Base-by-base conservation (phyloP, 805 yeast species). In the Monosporozyma siamensis region DNA sequence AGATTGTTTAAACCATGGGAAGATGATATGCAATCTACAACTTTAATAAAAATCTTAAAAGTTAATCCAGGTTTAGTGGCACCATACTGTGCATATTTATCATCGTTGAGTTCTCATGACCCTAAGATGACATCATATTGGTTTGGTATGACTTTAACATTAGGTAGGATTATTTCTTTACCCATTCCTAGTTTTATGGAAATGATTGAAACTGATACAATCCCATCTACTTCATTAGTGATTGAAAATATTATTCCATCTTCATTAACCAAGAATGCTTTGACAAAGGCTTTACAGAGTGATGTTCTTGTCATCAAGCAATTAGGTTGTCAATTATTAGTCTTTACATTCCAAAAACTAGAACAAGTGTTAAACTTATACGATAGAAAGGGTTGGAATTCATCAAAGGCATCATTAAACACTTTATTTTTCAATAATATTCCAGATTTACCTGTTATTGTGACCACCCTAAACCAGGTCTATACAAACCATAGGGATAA, bases 111-210 rank as follows among this genome's bases (percentile, higher is more conserved):
- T 15, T 67, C 77, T 15, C 82, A 84, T 55, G 94, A 84, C 47
- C 95, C 97, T 0, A 75, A 80, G 39, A 64, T 82, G 43, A 70
- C 90, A 1, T 79, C 90, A 10, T 86, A 82, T 65, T 89, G 94
- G 88, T 69, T 87, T 38, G 83, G 92, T 6, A 82, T 75, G 61
- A 74, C 86, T 1, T 66, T 80, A 21, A 59, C 86, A 2, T 63
- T 80, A 36, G 69, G 79, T 1, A 75, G 77, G 44, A 68, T 84
- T 5, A 69, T 85, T n/a, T 68, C 70, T 23, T 50, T 79, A 3
- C 74, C 77, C 1, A 55, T 81, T 6, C 87, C 92, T 0, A 48
- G 46, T 9, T 58, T 62, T 6, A 58, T 69, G 30, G 35, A 43
- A 10, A 48, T 48, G 3, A 55, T 57, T 20, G 55, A 61, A 26